Conservation (phyloP, 768 basidiomycete genomes). For the Leccinellum albellum region DNA sequence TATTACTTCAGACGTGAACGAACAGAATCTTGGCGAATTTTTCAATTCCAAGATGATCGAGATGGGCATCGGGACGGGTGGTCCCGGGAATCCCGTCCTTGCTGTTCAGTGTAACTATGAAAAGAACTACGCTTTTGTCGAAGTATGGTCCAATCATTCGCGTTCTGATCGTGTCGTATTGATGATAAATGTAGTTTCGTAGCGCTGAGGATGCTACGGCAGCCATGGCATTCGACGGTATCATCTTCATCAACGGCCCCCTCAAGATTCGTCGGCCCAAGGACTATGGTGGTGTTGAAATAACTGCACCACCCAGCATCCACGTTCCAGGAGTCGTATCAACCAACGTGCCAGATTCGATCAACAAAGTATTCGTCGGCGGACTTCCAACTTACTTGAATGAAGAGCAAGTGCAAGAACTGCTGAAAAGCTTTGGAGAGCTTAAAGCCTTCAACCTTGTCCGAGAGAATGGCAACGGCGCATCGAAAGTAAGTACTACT, state of each 20-base stretch:
- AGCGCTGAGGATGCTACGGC: slow-evolving; percentile 94
- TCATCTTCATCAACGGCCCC: slow-evolving; percentile 92
- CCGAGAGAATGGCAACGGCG: slow-evolving; percentile 84
- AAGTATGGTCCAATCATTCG: slow-evolving; percentile 51
- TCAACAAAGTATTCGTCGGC: slow-evolving; percentile 97
- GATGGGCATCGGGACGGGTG: slow-evolving; percentile 80
- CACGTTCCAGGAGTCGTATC: slow-evolving; percentile 96
- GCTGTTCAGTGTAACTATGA: slow-evolving; percentile 97
- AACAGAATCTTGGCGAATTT: slow-evolving; percentile 87
- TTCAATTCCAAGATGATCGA: slow-evolving; percentile 97
- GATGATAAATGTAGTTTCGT: slow-evolving; percentile 69
- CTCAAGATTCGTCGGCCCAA: slow-evolving; percentile 97
- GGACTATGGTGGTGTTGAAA: slow-evolving; percentile 84
- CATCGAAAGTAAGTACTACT: slow-evolving; percentile 66
- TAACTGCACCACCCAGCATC: slow-evolving; percentile 56
- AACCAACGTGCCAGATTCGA: slow-evolving; percentile 93
- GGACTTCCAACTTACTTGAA: slow-evolving; percentile 93
- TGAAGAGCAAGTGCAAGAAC: slow-evolving; percentile 97
- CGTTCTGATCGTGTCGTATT: slow-evolving; percentile 3
- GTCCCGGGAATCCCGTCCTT: slow-evolving; percentile 84
- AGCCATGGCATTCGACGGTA: slow-evolving; percentile 96
- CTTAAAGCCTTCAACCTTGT: slow-evolving; percentile 98
- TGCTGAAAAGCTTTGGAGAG: slow-evolving; percentile 96
- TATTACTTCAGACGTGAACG: slow-evolving; percentile 92
- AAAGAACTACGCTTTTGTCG: slow-evolving; percentile 98